Conservation (phyloP, 169 alveolate species). For the Amoebophrya sp. region DNA sequence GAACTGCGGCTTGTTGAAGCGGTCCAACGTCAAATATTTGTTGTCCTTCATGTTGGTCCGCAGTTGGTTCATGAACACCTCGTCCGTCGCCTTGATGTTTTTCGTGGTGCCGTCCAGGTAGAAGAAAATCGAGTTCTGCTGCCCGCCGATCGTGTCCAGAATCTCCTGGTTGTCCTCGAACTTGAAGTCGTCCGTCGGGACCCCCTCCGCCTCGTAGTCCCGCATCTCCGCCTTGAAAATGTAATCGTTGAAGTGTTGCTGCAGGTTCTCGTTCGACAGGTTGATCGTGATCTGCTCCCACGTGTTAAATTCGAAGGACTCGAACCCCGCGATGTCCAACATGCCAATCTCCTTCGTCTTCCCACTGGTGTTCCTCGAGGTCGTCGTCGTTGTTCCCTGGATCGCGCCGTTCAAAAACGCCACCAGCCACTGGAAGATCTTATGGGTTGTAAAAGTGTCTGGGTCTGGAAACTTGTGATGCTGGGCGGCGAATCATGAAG, state of each 20-base stretch:
- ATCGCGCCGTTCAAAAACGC: neutral
- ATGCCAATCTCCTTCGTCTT: slow-evolving; percentile 55
- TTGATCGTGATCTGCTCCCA: slow-evolving; percentile 83
- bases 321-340: slow-evolving; percentile 73
- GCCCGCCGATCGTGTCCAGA: neutral
- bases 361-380: slow-evolving; percentile 53
- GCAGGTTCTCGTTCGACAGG: slow-evolving; percentile 91
- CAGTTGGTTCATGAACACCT: neutral
- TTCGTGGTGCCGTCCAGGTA: neutral
- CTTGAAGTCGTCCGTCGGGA: neutral
- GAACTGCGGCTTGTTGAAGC: neutral
- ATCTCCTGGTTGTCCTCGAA: neutral
- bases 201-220: slow-evolving; percentile 12
- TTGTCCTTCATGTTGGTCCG: neutral
- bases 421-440: neutral
- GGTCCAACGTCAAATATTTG: neutral
- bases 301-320: slow-evolving; percentile 66
- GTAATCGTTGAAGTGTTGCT: slow-evolving; percentile 46
- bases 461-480: too few relatives aligned
- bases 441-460: too few relatives aligned
- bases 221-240: neutral
- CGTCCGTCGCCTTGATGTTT: slow-evolving; percentile 17
- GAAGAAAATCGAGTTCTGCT: neutral
- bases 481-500: too few relatives aligned
- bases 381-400: neutral